Conservation (phyloP, 495 filamentous ascomycete species). For the Trichoderma virens region DNA sequence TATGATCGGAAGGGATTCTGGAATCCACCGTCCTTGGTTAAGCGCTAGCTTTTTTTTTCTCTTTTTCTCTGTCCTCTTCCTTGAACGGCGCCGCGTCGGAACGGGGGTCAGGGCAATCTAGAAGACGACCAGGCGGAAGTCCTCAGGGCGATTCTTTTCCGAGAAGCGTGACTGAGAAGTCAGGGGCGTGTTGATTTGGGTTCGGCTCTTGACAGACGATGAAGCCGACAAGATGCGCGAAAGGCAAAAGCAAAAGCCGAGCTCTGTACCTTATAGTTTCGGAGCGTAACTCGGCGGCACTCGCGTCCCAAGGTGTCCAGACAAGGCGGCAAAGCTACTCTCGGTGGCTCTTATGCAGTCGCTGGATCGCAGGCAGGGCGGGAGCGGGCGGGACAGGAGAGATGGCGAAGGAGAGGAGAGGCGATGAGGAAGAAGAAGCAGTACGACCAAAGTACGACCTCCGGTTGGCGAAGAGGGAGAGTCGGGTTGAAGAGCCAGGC, state of each 20-base stretch:
- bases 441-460: not conserved
- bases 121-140: not conserved
- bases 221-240: not conserved
- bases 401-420: not conserved
- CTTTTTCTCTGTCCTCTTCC: not conserved
- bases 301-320: not conserved
- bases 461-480: not conserved
- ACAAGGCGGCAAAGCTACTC: not conserved
- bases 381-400: slow-evolving; percentile 2
- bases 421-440: not conserved
- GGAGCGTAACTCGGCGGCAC: not conserved
- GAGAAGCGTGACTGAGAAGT: not conserved
- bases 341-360: not conserved
- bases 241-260: not conserved
- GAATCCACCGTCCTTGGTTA: not conserved
- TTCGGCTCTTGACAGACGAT: not conserved
- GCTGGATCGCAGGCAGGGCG: not conserved
- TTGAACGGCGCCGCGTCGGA: not conserved
- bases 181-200: not conserved
- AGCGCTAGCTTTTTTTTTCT: not conserved
- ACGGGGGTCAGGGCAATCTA: not conserved
- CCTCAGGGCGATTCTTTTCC: not conserved
- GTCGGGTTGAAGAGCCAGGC: slow-evolving; percentile 1
- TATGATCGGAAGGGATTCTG: not conserved
- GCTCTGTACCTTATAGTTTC: not conserved